Conservation (phyloP, 495 filamentous ascomycete genomes). For the Cercophora samala region DNA sequence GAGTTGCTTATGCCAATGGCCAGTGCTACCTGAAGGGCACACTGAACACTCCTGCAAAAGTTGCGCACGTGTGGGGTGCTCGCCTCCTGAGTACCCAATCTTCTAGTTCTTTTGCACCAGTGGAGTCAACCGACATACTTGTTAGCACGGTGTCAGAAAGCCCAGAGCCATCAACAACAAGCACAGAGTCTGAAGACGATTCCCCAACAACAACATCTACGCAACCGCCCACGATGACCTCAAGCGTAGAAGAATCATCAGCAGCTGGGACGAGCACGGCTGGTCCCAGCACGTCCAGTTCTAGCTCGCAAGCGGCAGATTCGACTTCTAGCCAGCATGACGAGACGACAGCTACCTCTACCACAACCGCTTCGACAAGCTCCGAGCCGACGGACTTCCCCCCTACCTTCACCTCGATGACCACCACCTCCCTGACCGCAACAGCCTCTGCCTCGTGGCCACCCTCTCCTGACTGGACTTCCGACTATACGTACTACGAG, state of each 20-base stretch:
- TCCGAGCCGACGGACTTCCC: background rate
- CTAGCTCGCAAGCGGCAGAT: background rate
- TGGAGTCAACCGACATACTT: background rate
- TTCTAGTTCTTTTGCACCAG: background rate
- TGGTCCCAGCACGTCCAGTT: background rate
- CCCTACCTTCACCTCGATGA: background rate
- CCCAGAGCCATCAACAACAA: background rate
- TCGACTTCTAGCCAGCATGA: background rate
- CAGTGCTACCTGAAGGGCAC: conserved; percentile 16
- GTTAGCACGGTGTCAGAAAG: background rate
- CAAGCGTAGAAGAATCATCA: background rate
- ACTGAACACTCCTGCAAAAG: background rate
- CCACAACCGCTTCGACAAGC: background rate
- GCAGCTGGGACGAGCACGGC: background rate
- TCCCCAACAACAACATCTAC: background rate
- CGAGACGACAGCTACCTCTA: background rate
- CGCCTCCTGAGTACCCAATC: background rate
- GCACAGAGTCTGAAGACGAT: background rate
- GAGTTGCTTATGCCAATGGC: conserved; percentile 8
- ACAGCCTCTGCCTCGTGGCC: background rate
- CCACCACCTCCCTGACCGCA: background rate
- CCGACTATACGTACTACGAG: conserved; percentile 3
- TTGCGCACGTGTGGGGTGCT: background rate
- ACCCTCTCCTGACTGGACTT: background rate
- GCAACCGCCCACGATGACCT: background rate